Percentiles rank a stretch among this genome's conserved stretches.
Evolutionary conservation across 2,329 filamentous ascomycete species (phyloP).

Genomic region (Fusarium nisikadoi): DNA sequence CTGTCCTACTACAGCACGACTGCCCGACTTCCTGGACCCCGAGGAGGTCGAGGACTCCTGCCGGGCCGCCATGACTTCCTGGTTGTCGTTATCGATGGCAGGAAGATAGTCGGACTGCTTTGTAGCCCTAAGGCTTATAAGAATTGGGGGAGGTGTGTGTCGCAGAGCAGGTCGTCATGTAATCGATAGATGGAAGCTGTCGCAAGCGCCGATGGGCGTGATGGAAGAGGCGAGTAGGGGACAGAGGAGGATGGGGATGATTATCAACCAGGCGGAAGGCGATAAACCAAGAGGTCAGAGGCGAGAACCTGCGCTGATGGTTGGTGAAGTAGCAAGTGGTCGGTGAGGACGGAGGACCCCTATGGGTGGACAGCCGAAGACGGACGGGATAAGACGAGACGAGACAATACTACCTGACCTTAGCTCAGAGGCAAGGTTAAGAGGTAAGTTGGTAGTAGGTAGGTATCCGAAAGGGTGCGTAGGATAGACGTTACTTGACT

Average conservation of each 20-base stretch:
- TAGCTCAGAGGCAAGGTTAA: slow-evolving; percentile 35
- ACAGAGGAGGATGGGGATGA: slow-evolving; percentile 4
- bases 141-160: slow-evolving; percentile 50
- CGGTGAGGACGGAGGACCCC: slow-evolving; percentile 40
- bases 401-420: slow-evolving; percentile 15
- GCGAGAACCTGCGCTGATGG: slow-evolving; percentile 19
- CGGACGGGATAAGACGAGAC: slow-evolving; percentile 24
- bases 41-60: slow-evolving; percentile 50
- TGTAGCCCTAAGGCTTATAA: slow-evolving; percentile 52
- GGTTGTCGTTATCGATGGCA: slow-evolving; percentile 47
- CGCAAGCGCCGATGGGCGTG: slow-evolving; percentile 19
- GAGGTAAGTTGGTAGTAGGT: slow-evolving; percentile 46
- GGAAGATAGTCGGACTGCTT: slow-evolving; percentile 47
- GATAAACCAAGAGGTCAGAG: slow-evolving; percentile 16
- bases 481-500: slow-evolving; percentile 27
- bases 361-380: slow-evolving; percentile 29
- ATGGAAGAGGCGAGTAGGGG: slow-evolving; percentile 16
- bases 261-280: slow-evolving; percentile 31
- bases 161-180: slow-evolving; percentile 54
- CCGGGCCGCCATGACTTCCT: slow-evolving; percentile 55
- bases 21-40: slow-evolving; percentile 50
- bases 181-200: slow-evolving; percentile 44
- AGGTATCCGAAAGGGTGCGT: slow-evolving; percentile 49
- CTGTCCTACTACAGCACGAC: slow-evolving; percentile 71
- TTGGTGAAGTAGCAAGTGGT: slow-evolving; percentile 38